Percentiles rank a stretch among this genome's conserved stretches.
These are phyloP conservation scores for Diaporthe longicolla DNA, from an alignment of 2,329 filamentous ascomycete species.

Conservation along the genomic window DNA sequence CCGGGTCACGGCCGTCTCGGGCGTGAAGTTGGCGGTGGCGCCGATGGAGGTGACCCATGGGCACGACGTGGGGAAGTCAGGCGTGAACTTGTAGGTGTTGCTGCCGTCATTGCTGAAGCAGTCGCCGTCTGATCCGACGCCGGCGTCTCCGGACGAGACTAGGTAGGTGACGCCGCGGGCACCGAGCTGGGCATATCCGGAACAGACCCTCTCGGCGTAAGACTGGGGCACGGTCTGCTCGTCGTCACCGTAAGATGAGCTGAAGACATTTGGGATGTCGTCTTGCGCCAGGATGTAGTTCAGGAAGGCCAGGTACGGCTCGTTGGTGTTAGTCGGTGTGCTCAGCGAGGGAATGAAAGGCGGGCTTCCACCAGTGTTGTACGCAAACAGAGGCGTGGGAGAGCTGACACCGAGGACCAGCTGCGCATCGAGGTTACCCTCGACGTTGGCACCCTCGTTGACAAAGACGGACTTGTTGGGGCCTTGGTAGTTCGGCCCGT, in stretches of 20 bases:
- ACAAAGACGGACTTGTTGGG: conserved; percentile 44
- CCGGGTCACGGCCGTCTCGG: conserved; percentile 46
- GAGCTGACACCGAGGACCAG: conserved; percentile 27
- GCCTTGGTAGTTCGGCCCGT: conserved; percentile 37
- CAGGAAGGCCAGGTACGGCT: conserved; percentile 77
- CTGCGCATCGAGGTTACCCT: conserved; percentile 23
- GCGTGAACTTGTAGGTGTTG: conserved; percentile 66
- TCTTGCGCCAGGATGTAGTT: conserved; percentile 68
- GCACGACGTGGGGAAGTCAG: conserved; percentile 76
- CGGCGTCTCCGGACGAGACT: conserved; percentile 71
- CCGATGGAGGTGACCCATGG: conserved; percentile 79
- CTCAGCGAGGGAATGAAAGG: conserved; percentile 52
- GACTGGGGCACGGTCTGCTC: conserved; percentile 73
- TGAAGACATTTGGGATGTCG: conserved; percentile 72
- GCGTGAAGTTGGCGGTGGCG: conserved; percentile 60
- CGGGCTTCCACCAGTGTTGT: conserved; percentile 47
- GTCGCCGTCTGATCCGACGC: conserved; percentile 65
- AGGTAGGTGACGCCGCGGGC: conserved; percentile 75
- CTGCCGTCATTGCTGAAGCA: conserved; percentile 72
- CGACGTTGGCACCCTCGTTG: conserved; percentile 47
- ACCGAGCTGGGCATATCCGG: conserved; percentile 73
- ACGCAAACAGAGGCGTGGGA: conserved; percentile 20
- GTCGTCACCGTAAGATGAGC: conserved; percentile 76
- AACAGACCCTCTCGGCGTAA: conserved; percentile 72
- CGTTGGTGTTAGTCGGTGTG: conserved; percentile 65